These are phyloP conservation scores for Peltaster fructicola DNA, from an alignment of 2,329 filamentous ascomycete genomes.

Conservation along the genomic window DNA sequence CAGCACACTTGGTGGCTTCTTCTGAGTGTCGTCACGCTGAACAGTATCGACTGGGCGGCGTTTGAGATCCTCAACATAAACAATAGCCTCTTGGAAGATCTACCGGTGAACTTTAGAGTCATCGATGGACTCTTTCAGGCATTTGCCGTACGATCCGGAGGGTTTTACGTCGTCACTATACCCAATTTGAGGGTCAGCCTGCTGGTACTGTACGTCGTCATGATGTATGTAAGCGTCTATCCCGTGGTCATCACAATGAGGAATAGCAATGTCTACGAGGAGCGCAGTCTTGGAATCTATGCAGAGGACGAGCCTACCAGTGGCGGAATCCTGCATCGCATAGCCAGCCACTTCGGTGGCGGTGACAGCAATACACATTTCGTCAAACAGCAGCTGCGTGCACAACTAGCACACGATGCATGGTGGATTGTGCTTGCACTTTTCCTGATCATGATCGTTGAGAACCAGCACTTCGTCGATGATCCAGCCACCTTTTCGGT, in stretches of 20 bases:
- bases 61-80: constrained; percentile 38
- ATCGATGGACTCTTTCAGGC: constrained; percentile 44
- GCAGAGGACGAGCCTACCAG: constrained; percentile 18
- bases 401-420: constrained; percentile 29
- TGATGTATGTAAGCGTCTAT: constrained; percentile 50
- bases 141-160: constrained; percentile 30
- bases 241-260: constrained; percentile 45
- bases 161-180: constrained; percentile 31
- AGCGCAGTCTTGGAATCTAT: constrained; percentile 43
- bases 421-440: constrained; percentile 29
- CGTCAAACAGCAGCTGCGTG: constrained; percentile 25
- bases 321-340: too few species aligned
- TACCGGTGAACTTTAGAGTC: constrained; percentile 30
- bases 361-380: constrained; percentile 19
- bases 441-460: constrained; percentile 30
- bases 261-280: constrained; percentile 44
- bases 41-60: constrained; percentile 34
- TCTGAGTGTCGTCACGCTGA: constrained; percentile 33
- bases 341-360: not conserved
- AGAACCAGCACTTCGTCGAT: constrained; percentile 18
- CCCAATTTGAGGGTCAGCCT: constrained; percentile 34
- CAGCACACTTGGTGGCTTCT: constrained; percentile 42
- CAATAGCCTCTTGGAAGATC: constrained; percentile 30
- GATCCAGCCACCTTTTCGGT: constrained; percentile 22
- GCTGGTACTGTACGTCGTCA: constrained; percentile 41